Conservation (phyloP, 257 asterid species). For the Solanum corneliomulleri region DNA sequence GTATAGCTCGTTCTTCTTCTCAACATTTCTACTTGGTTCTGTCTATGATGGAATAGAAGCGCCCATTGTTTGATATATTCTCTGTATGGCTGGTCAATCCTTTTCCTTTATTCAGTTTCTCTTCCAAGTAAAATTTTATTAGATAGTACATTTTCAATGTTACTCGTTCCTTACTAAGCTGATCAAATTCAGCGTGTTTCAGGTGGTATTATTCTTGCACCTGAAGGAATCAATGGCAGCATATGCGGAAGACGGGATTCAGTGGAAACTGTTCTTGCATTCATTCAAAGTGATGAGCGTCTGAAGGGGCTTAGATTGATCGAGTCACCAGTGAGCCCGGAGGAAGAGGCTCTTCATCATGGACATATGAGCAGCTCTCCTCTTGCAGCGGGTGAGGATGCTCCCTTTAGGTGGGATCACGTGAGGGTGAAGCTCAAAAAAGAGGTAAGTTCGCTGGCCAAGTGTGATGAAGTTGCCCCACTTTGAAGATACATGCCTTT, state of each 20-base stretch:
- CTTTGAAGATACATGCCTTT: neutral
- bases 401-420: conserved; percentile 97
- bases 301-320: conserved; percentile 61
- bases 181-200: conserved; percentile 82
- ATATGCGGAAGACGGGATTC: conserved; percentile 68
- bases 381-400: conserved; percentile 97
- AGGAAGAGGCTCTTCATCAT: conserved; percentile 97
- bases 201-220: conserved; percentile 98
- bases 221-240: conserved; percentile 97
- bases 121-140: neutral
- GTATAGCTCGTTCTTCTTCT: neutral
- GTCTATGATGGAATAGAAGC: neutral
- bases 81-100: neutral
- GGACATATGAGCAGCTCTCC: conserved; percentile 81
- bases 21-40: neutral
- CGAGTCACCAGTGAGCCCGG: conserved; percentile 94
- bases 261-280: conserved; percentile 61
- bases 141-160: neutral
- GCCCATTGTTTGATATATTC: neutral
- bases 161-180: conserved; percentile 53
- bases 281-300: conserved; percentile 65
- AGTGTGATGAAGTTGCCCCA: neutral
- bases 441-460: conserved; percentile 45
- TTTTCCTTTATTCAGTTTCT: neutral
- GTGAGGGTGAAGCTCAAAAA: conserved; percentile 94